A percentile compares a stretch with the other conserved stretches of the same genome.
These are phyloP conservation scores for Epipyxis sp. DNA, from an alignment of 108 stramenopile species.

Conservation along the genomic window DNA sequence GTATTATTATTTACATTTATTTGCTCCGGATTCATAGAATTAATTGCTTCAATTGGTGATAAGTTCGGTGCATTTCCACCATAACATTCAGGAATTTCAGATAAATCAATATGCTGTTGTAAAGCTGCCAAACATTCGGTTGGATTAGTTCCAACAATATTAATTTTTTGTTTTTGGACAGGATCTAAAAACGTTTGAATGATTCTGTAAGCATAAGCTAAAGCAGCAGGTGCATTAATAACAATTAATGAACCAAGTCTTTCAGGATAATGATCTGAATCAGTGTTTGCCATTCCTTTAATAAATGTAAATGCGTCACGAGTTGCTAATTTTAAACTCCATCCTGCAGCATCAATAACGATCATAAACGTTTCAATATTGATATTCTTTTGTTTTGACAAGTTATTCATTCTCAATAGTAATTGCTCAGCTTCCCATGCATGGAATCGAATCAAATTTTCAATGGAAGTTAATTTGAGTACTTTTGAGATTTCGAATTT, in stretches of 20 bases:
- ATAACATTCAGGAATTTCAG: conserved; percentile 19
- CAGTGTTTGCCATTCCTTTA: conserved; percentile 27
- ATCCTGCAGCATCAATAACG: conserved; percentile 26
- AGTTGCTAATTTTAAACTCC: conserved; percentile 19
- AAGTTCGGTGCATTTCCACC: conserved; percentile 17
- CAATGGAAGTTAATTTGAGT: conserved; percentile 21
- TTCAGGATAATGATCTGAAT: conserved; percentile 30
- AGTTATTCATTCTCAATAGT: neutral
- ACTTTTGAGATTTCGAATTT: conserved; percentile 36
- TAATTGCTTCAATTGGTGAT: neutral
- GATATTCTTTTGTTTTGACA: neutral
- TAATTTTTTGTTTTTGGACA: neutral
- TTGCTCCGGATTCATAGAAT: conserved; percentile 8
- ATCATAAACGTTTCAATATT: conserved; percentile 34
- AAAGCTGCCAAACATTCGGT: conserved; percentile 1
- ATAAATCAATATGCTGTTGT: neutral
- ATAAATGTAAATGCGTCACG: conserved; percentile 24
- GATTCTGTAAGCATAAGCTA: neutral
- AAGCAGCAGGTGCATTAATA: conserved; percentile 14
- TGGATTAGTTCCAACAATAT: neutral
- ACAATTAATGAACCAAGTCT: conserved; percentile 20
- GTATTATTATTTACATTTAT: too few relatives aligned
- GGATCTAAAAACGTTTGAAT: conserved; percentile 20
- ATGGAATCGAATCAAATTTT: conserved; percentile 22
- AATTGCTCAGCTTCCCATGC: conserved; percentile 34